Conservation (phyloP, 148 eudicot genomes). For the Silene conica region DNA sequence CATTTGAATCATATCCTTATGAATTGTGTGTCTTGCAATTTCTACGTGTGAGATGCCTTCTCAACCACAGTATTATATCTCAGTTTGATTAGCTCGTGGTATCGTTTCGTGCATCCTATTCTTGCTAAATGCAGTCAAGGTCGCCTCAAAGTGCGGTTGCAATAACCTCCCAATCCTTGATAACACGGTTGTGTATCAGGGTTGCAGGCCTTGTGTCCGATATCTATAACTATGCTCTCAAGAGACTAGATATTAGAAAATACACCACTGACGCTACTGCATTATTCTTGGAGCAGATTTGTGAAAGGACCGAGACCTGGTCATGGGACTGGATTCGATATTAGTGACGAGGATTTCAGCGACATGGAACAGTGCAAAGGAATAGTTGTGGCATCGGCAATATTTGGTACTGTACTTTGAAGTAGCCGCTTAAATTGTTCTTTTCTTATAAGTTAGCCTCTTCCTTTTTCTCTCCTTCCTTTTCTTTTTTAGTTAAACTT, state of each 20-base stretch:
- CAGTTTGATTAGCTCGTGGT: too few relatives aligned
- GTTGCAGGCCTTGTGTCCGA: too few relatives aligned
- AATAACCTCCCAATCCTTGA: too few relatives aligned
- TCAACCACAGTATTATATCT: too few relatives aligned
- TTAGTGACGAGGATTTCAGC: conserved; percentile 71
- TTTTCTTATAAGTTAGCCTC: not conserved
- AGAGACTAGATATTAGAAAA: not conserved
- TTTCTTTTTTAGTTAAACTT: not conserved
- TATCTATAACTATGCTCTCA: too few relatives aligned
- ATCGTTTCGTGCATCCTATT: too few relatives aligned
- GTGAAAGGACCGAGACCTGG: conserved; percentile 84
- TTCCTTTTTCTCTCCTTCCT: conserved; percentile 8
- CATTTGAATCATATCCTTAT: too few relatives aligned
- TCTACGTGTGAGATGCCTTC: too few relatives aligned
- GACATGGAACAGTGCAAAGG: conserved; percentile 83
- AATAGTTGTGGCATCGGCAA: conserved; percentile 88
- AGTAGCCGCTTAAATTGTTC: not conserved
- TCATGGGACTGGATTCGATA: conserved; percentile 80
- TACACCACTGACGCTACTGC: conserved; percentile 10
- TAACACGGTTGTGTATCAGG: too few relatives aligned
- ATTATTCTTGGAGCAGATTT: conserved; percentile 44
- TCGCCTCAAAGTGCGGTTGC: too few relatives aligned
- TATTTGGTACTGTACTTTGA: conserved; percentile 54
- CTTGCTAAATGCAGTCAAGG: too few relatives aligned
- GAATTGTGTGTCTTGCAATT: too few relatives aligned